Percentiles rank a stretch among this genome's conserved stretches.
Conservation (phyloP, 768 basidiomycete genomes). For the Aureoboletus auriporus region DNA sequence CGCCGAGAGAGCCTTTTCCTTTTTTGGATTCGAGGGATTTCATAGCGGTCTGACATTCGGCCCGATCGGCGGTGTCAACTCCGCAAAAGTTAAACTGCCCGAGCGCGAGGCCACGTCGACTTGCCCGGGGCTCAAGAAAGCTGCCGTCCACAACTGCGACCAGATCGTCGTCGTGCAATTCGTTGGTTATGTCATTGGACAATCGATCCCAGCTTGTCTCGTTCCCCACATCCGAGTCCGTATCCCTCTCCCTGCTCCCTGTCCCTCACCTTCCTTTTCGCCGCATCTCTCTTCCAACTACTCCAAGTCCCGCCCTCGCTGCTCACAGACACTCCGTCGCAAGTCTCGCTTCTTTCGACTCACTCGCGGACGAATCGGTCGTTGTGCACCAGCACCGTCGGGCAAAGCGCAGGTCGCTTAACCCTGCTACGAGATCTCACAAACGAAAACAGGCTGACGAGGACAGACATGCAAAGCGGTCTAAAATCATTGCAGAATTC, state of each 20-base stretch:
- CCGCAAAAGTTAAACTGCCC: constrained; percentile 1
- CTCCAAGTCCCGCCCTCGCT: constrained; percentile 39
- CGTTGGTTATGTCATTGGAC: constrained; percentile 19
- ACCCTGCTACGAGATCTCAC: constrained; percentile 16
- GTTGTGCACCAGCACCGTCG: constrained; percentile 27
- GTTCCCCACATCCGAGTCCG: constrained; percentile 30
- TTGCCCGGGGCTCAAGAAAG: background rate
- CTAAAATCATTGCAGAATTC: constrained; percentile 75
- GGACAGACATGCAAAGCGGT: constrained; percentile 50
- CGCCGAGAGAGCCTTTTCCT: background rate
- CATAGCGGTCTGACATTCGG: constrained; percentile 20
- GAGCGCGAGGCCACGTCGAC: background rate
- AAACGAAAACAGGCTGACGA: constrained; percentile 42
- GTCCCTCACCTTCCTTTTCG: constrained; percentile 57
- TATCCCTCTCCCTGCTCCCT: constrained; percentile 27
- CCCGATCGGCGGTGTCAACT: constrained; percentile 4
- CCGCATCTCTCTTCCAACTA: constrained; percentile 56
- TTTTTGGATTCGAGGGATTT: constrained; percentile 17
- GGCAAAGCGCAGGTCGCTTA: constrained; percentile 33
- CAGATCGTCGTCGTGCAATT: constrained; percentile 4
- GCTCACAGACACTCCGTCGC: constrained; percentile 59
- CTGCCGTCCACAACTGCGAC: constrained; percentile 6
- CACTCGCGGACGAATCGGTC: constrained; percentile 49
- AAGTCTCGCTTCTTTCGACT: constrained; percentile 73
- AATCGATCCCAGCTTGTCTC: constrained; percentile 19